Conservation (phyloP, 257 asterid species). For the Ligustrum vulgare region DNA sequence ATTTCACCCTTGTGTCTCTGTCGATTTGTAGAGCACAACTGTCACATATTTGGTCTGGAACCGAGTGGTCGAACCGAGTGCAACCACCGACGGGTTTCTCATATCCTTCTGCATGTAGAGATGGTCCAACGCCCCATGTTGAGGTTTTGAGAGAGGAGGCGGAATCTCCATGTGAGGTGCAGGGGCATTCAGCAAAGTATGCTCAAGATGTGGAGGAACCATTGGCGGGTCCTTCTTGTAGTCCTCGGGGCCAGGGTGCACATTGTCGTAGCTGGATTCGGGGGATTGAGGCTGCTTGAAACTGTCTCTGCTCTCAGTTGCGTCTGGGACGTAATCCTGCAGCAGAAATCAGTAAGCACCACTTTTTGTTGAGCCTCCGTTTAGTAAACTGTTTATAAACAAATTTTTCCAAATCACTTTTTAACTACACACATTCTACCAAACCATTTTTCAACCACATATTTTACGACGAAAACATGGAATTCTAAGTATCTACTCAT, state of each 20-base stretch:
- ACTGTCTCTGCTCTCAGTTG: constrained; percentile 73
- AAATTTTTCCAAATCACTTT: too few relatives aligned
- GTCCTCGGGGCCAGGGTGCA: constrained; percentile 68
- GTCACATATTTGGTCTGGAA: constrained; percentile 92
- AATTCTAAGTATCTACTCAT: neutral
- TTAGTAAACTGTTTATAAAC: too few relatives aligned
- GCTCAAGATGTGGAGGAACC: constrained; percentile 84
- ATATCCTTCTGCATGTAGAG: constrained; percentile 94
- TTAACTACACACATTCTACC: too few relatives aligned
- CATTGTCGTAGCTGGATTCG: constrained; percentile 78
- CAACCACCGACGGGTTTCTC: constrained; percentile 79
- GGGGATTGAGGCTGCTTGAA: constrained; percentile 96
- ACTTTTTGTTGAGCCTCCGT: too few relatives aligned
- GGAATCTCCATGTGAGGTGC: constrained; percentile 82
- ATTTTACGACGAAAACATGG: neutral
- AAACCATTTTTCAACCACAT: too few relatives aligned
- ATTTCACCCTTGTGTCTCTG: constrained; percentile 61
- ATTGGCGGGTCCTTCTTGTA: constrained; percentile 89
- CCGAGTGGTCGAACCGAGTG: constrained; percentile 89
- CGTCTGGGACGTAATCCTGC: constrained; percentile 97
- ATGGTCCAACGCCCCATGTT: constrained; percentile 89
- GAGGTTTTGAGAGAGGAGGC: constrained; percentile 87
- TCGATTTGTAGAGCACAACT: constrained; percentile 94
- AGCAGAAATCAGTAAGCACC: constrained; percentile 21
- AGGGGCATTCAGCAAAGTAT: constrained; percentile 76